Evolutionary conservation across 2,329 filamentous ascomycete species (phyloP), one percentile per base, ranked within the genome.

Genomic region (Kalmusia sp.): DNA sequence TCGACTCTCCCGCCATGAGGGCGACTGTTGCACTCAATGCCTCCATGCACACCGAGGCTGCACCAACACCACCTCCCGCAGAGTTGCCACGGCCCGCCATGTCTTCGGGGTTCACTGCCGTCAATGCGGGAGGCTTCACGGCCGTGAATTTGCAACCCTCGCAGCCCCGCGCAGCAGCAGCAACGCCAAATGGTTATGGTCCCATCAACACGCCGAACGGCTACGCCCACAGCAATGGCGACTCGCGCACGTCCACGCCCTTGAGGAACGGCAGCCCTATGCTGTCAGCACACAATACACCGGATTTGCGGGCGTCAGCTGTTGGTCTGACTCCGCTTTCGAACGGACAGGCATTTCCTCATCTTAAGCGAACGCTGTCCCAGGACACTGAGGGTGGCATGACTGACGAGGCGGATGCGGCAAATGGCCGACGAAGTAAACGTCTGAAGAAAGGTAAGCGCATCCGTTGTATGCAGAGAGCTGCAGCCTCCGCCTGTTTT

Each of bases 371-470:
- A 51, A 90, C 92, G 52, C 80, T 91, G 9, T 77, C 75, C 24
- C 75, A 75, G 49, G 77, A 79, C 11, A 63, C 68, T 5, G 77
- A 80, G 14, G 89, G 92, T 44, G 80, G 79, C 61, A 84, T 84
- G 40, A 82, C 79, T 57, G 91, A 89, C 31, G 79, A 81, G 34
- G 66, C 70, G 3, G 78, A 79, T 46, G 76, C 79, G 52, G 71
- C 71, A 35, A 75, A 75, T 49, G 79, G 77, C 59, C 86, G 95
- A 57, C 87, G 93, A 52, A 97, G 93, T 75, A 99, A 99, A 78
- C 87, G 95, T 37, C 81, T 96, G 11, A 96, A 95, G 75, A 96
- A 96, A 82, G 88, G 87, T 89, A 81, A 68, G 83, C 59, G 61
- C 56, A 55, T 52, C 51, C 52, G 44, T 34, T 48, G 49, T 56